phyloP scores from a whole-genome alignment of 305 asterid species.

The Plantago coronopus region DNA sequence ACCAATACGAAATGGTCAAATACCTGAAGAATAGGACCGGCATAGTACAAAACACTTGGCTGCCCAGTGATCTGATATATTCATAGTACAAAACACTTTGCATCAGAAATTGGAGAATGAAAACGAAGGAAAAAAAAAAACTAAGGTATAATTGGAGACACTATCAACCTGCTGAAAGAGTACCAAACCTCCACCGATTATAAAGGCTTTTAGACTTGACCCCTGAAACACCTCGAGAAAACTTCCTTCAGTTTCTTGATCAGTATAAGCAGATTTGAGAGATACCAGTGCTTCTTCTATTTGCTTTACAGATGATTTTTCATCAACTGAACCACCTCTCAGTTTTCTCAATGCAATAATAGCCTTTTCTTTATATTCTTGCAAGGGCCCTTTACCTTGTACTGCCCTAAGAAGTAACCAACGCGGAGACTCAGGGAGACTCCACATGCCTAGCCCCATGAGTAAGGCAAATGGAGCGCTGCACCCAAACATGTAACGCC shows the following conservation, averaged over 20 bases:
- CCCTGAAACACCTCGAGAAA: constrained; percentile 83
- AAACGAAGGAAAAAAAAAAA: neutral
- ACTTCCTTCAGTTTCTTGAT: constrained; percentile 67
- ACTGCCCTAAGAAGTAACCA: constrained; percentile 94
- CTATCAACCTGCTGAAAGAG: constrained; percentile 85
- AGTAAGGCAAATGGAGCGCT: constrained; percentile 80
- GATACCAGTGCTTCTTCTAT: constrained; percentile 73
- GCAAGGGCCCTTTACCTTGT: constrained; percentile 77
- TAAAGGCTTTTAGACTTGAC: constrained; percentile 81
- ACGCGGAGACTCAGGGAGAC: constrained; percentile 94
- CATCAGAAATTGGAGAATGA: constrained; percentile 16
- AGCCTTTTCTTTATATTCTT: constrained; percentile 88
- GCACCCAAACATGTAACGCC: constrained; percentile 92
- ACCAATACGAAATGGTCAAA: constrained; percentile 29
- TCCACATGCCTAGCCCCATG: constrained; percentile 90
- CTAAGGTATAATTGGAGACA: constrained; percentile 18
- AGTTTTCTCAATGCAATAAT: constrained; percentile 62
- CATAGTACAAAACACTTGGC: constrained; percentile 96
- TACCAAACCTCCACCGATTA: constrained; percentile 96
- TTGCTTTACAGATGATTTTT: constrained; percentile 67
- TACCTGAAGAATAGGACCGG: constrained; percentile 97
- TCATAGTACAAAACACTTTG: constrained; percentile 3
- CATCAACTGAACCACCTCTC: constrained; percentile 72
- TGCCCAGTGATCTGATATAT: constrained; percentile 82
- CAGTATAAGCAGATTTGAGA: constrained; percentile 63